Evolutionary conservation across 495 filamentous ascomycete species (phyloP).

Genomic region (Thozetella sp.): DNA sequence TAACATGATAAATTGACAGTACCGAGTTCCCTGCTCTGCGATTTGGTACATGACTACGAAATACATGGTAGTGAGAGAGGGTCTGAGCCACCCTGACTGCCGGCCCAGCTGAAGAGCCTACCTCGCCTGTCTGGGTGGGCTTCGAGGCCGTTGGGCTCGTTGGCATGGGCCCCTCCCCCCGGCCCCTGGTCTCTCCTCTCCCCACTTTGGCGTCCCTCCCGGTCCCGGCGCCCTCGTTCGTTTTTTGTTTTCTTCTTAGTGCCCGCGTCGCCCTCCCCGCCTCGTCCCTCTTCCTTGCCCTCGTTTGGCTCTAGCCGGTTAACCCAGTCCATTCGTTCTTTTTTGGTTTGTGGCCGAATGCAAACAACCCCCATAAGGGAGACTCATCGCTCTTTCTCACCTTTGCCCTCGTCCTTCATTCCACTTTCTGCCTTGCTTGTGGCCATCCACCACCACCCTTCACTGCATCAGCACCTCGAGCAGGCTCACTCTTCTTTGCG

Average conservation of each 20-base stretch:
- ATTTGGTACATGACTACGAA: no score
- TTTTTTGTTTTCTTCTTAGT: neutral
- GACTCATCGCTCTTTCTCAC: slow-evolving; percentile 2
- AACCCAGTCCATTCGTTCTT: slow-evolving; percentile 6
- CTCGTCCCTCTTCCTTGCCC: neutral
- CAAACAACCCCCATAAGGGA: neutral
- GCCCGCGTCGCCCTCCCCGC: no score
- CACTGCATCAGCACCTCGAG: neutral
- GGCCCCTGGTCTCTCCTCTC: no score
- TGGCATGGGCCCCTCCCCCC: no score
- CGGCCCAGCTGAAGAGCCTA: no score
- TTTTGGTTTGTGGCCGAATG: neutral
- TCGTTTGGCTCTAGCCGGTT: slow-evolving; percentile 10
- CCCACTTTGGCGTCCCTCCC: neutral
- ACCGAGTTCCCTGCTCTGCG: no score
- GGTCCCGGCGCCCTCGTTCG: neutral
- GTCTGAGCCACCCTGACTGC: no score
- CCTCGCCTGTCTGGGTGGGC: no score
- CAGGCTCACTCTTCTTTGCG: neutral
- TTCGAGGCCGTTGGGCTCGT: no score
- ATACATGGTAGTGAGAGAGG: no score
- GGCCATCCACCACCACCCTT: neutral
- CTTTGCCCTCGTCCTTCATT: slow-evolving; percentile 4
- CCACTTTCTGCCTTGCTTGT: neutral
- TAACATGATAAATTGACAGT: no score